phyloP scores from a whole-genome alignment of 345 rosid genomes.

The Eucalyptus fibrosa region DNA sequence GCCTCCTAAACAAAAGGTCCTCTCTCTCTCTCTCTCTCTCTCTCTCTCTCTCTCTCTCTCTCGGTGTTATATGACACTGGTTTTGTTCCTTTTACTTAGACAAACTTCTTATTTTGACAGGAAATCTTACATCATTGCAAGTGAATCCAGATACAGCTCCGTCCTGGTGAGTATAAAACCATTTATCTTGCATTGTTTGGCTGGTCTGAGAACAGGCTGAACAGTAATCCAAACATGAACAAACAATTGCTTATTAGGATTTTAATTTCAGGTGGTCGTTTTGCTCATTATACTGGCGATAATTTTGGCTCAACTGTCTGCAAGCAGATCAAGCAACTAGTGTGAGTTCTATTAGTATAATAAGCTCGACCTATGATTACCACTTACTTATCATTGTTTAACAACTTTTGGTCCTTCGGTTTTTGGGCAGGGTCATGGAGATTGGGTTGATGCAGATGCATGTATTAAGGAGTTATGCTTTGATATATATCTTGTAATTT shows the following conservation, averaged over 20 bases:
- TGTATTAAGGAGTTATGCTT: neutral
- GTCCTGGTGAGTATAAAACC: slow-evolving; percentile 7
- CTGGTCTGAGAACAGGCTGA: neutral
- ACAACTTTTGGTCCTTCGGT: neutral
- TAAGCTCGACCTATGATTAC: neutral
- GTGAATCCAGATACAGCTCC: slow-evolving; percentile 3
- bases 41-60: neutral
- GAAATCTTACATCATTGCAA: slow-evolving; percentile 29
- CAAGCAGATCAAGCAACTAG: neutral
- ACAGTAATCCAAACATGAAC: neutral
- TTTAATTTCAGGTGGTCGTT: neutral
- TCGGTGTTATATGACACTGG: neutral
- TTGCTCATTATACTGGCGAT: neutral
- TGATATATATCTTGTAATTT: neutral
- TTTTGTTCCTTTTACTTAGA: neutral
- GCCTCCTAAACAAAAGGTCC: slow-evolving; percentile 45
- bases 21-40: neutral
- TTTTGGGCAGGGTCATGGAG: neutral
- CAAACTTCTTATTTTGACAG: slow-evolving; percentile 11
- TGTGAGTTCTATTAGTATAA: neutral
- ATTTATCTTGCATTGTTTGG: neutral
- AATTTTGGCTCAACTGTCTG: neutral
- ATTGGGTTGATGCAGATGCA: neutral
- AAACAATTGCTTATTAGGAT: neutral
- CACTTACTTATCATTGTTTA: neutral